Base-by-base conservation (phyloP, 495 filamentous ascomycete species). In the Hyaloscypha finlandica region DNA sequence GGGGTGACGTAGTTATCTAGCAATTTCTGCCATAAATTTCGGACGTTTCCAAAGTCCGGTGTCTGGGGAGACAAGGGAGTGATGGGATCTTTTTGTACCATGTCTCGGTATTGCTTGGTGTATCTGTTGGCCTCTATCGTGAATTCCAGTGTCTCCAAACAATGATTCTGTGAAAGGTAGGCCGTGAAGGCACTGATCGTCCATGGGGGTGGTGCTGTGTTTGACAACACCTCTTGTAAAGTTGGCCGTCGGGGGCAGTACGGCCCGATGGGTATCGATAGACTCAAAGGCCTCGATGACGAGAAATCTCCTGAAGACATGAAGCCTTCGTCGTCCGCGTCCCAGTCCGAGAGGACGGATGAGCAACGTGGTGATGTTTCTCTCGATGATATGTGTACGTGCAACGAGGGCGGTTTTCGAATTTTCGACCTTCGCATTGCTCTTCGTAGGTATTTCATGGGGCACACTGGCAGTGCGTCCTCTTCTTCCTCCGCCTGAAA, bases 121-220 rank as follows among this genome's bases (percentile, higher is more conserved):
- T 99, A 99, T n/a, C 93, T 88, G 60, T 90, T 88, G 58, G 95
- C 92, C 75, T 97, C 95, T 85, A 97, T 86, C 53, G 95, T 97
- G 79, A 99, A 99, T 74, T 99, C 96, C 55, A 99, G 79, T 8
- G 92, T 99, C 77, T 99, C 96, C 53, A 98, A 79, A 73, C 96
- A 99, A 77, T 98, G 96, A 70, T 98, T 98, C 71, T 97, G 94
- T 2, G 96, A 97, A 30, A 98, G 86, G 74, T 95, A 99, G 60
- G 94, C 95, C 86, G 92, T 98, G 78, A 99, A 98, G 29, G 96
- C 95, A 70, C 86, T 86, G 20, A 98, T 84, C 3, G 94, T 97
- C 83, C 94, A 98, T 70, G 96, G 96, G 48, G 92, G 88, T 0
- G 92, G 90, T 61, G 96, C 91, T 29, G 86, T 86, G 74, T 97